Conservation (phyloP, 192 early-diverging fungal species). For the Geranomyces michiganensis region DNA sequence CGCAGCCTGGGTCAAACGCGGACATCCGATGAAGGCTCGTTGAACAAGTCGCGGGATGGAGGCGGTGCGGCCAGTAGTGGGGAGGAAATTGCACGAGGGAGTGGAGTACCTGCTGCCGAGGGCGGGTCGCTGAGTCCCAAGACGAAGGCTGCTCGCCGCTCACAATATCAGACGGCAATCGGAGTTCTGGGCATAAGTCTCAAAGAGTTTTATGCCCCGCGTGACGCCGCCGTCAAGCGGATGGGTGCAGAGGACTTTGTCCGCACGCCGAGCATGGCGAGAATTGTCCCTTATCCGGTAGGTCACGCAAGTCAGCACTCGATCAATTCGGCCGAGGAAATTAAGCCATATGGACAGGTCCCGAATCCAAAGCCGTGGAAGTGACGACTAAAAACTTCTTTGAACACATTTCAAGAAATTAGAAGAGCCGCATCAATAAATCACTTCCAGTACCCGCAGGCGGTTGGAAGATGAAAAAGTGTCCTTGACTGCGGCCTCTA, state of each 20-base stretch:
- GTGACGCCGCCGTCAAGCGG: constrained; percentile 36
- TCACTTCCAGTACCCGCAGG: too few species aligned
- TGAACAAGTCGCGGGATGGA: too few species aligned
- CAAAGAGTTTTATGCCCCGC: constrained; percentile 48
- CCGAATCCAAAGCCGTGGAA: constrained; percentile 51
- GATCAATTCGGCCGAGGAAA: too few species aligned
- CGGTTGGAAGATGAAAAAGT: too few species aligned
- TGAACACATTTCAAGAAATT: too few species aligned
- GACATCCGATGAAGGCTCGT: not conserved
- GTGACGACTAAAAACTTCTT: constrained; percentile 2
- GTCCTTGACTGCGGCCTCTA: too few species aligned
- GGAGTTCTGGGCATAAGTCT: constrained; percentile 46
- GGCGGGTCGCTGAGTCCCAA: constrained; percentile 1
- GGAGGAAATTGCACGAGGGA: constrained; percentile 3
- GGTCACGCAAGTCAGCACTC: constrained; percentile 4
- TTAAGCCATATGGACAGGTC: constrained; percentile 25
- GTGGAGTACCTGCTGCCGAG: not conserved
- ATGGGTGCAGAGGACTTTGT: constrained; percentile 21
- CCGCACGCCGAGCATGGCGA: not conserved
- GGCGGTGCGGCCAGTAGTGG: not conserved
- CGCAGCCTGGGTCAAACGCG: not conserved
- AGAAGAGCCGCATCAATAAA: too few species aligned
- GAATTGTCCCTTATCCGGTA: constrained; percentile 45
- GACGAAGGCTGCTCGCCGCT: not conserved
- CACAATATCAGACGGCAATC: constrained; percentile 34